Conservation (phyloP, 2,329 filamentous ascomycete species). For the Microdochium paspali region DNA sequence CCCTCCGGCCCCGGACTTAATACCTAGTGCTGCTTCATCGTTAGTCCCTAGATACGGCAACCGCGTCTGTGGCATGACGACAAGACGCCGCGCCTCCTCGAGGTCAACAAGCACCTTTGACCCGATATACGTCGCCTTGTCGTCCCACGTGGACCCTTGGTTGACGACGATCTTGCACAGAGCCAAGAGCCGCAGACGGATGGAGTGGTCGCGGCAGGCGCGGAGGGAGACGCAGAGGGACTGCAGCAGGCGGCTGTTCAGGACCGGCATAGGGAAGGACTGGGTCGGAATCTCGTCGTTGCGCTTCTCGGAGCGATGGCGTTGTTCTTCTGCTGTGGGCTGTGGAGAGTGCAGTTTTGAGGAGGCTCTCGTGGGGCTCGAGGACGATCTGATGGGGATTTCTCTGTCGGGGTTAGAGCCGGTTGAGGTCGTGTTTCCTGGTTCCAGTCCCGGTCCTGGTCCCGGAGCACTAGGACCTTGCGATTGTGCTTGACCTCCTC, state of each 20-base stretch:
- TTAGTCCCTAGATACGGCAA: neutral
- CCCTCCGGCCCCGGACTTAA: too few species aligned
- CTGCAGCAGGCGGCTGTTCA: neutral
- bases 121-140: slow-evolving; percentile 5
- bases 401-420: too few species aligned
- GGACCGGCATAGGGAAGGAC: neutral
- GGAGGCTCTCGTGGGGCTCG: too few species aligned
- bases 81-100: slow-evolving; percentile 4
- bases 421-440: too few species aligned
- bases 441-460: too few species aligned
- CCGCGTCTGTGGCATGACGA: neutral
- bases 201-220: neutral
- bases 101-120: slow-evolving; percentile 1
- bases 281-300: neutral
- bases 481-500: too few species aligned
- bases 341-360: too few species aligned
- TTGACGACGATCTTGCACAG: neutral
- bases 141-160: slow-evolving; percentile 2
- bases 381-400: too few species aligned
- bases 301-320: too few species aligned
- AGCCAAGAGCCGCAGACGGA: neutral
- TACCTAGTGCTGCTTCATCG: too few species aligned
- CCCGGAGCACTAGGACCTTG: too few species aligned
- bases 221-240: neutral
- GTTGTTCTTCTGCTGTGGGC: too few species aligned